Percentiles rank a stretch among this genome's conserved stretches.
These are phyloP conservation scores for Fraxinus greggii DNA, from an alignment of 305 asterid species.

Conservation along the genomic window DNA sequence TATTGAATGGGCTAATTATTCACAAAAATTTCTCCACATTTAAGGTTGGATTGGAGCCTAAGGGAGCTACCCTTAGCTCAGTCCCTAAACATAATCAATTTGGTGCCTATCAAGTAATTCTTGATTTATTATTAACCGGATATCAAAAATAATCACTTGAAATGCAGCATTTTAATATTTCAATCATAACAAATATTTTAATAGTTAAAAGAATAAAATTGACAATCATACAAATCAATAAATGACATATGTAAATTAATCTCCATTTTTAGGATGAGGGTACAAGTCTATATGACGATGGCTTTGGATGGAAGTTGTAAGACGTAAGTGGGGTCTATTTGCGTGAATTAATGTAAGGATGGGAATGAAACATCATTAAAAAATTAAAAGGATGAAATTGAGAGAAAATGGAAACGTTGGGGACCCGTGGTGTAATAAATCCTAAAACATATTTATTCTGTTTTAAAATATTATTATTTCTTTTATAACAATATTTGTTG, in stretches of 20 bases:
- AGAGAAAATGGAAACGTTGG: not conserved
- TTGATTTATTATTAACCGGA: not conserved
- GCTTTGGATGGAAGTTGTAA: not conserved
- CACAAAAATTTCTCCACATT: not conserved
- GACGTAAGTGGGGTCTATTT: not conserved
- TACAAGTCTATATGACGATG: not conserved
- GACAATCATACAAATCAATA: not conserved
- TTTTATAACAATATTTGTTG: not conserved
- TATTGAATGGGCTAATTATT: not conserved
- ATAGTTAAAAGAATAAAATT: not conserved
- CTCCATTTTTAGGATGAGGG: not conserved
- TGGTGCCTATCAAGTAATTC: not conserved
- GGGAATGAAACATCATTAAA: not conserved
- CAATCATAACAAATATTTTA: not conserved
- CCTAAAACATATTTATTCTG: not conserved
- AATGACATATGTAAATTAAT: not conserved
- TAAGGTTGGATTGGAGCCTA: not conserved
- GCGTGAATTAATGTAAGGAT: not conserved
- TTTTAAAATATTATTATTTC: not conserved
- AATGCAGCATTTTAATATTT: not conserved
- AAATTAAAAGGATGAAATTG: not conserved
- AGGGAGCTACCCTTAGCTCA: not conserved
- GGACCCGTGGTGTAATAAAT: not conserved
- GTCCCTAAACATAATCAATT: not conserved
- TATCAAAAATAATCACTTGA: not conserved